These are phyloP conservation scores for Dryadomyces quercivorus DNA, from an alignment of 2,329 filamentous ascomycete genomes.

Conservation along the genomic window DNA sequence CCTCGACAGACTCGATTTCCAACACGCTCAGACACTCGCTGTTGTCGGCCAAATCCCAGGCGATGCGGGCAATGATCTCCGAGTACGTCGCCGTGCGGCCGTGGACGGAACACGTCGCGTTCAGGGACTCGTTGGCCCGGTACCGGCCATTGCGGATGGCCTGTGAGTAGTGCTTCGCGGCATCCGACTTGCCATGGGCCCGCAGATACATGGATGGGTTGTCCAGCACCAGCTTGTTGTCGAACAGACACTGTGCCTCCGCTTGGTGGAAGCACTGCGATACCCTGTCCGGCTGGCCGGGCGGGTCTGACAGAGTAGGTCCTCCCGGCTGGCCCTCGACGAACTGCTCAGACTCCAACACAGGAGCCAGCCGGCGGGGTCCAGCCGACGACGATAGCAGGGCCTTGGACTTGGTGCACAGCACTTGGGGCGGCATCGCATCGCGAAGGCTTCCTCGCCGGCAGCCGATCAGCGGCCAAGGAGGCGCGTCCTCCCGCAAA, in stretches of 20 bases:
- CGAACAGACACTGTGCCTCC: conserved; percentile 17
- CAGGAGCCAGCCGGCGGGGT: conserved; percentile 5
- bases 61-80: conserved; percentile 18
- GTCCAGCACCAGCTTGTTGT: conserved; percentile 19
- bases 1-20: conserved; percentile 17
- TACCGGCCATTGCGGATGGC: conserved; percentile 18
- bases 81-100: conserved; percentile 14
- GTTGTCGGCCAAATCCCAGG: conserved; percentile 20
- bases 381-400: conserved; percentile 5
- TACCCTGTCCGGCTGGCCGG: conserved; percentile 9
- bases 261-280: conserved; percentile 15
- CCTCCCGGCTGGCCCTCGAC: conserved; percentile 3
- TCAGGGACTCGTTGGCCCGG: conserved; percentile 14
- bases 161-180: conserved; percentile 12
- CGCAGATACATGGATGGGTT: conserved; percentile 14
- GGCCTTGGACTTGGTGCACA: conserved; percentile 14
- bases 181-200: conserved; percentile 12
- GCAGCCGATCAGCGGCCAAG: conserved; percentile 20
- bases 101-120: conserved; percentile 10
- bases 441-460: conserved; percentile 17
- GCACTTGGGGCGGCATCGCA: conserved; percentile 14
- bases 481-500: conserved; percentile 18
- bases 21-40: conserved; percentile 13
- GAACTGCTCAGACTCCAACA: conserved; percentile 6
- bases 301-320: neutral